These are phyloP conservation scores for Terana coerulea DNA, from an alignment of 768 basidiomycete species.

Conservation along the genomic window DNA sequence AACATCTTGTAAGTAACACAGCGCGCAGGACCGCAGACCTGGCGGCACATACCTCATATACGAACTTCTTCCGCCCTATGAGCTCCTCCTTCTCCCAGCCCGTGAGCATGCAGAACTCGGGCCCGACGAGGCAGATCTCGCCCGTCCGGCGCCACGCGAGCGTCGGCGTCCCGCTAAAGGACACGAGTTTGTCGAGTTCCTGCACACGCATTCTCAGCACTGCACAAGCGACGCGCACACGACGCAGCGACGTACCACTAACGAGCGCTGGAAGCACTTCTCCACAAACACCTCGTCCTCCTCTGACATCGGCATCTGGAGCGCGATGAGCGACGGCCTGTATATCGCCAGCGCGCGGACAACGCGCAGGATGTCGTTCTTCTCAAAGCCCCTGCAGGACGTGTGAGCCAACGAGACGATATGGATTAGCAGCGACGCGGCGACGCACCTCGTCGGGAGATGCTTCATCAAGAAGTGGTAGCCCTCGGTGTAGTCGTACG, in stretches of 20 bases:
- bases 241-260: slow-evolving; percentile 55
- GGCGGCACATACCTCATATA: slow-evolving; percentile 51
- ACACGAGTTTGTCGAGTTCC: slow-evolving; percentile 97
- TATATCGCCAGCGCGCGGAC: slow-evolving; percentile 94
- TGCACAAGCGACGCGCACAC: too few relatives aligned
- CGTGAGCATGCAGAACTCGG: slow-evolving; percentile 93
- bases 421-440: slow-evolving; percentile 23
- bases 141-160: slow-evolving; percentile 98
- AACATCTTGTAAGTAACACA: neutral
- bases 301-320: slow-evolving; percentile 96
- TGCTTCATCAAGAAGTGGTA: slow-evolving; percentile 98
- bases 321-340: slow-evolving; percentile 92
- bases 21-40: slow-evolving; percentile 3
- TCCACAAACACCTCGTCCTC: slow-evolving; percentile 98
- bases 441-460: slow-evolving; percentile 74
- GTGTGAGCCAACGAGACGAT: slow-evolving; percentile 18
- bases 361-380: slow-evolving; percentile 91
- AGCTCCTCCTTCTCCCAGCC: slow-evolving; percentile 89
- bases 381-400: slow-evolving; percentile 63
- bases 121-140: slow-evolving; percentile 94
- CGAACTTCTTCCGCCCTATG: slow-evolving; percentile 51
- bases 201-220: slow-evolving; percentile 34
- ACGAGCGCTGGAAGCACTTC: slow-evolving; percentile 89
- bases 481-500: slow-evolving; percentile 94
- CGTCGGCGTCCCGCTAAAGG: slow-evolving; percentile 95